These are phyloP conservation scores for Prunus padus DNA, from an alignment of 306 rosid genomes.

Conservation along the genomic window DNA sequence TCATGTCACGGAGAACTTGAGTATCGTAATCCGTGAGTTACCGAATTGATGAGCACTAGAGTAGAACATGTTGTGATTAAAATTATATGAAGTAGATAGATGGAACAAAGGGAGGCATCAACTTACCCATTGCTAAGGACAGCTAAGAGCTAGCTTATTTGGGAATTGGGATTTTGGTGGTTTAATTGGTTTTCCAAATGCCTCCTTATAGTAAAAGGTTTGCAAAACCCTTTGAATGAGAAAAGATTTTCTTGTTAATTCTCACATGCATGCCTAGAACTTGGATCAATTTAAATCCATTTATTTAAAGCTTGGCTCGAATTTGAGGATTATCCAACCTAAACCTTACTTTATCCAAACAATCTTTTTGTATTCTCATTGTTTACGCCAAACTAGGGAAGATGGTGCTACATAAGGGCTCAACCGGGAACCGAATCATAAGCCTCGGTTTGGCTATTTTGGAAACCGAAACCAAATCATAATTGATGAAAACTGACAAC, in stretches of 20 bases:
- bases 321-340: background rate
- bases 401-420: no score
- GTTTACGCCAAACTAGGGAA: background rate
- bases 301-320: conserved; percentile 15
- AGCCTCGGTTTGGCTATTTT: no score
- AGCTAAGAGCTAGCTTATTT: no score
- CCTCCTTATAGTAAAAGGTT: background rate
- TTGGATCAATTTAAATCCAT: background rate
- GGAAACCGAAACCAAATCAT: no score
- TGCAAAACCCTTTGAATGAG: background rate
- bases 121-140: conserved; percentile 26
- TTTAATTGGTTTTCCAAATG: conserved; percentile 5
- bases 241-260: background rate
- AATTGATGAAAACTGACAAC: no score
- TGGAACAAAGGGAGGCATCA: background rate
- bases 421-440: no score
- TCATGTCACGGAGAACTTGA: conserved; percentile 30
- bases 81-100: conserved; percentile 18
- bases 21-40: conserved; percentile 34
- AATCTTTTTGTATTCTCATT: conserved; percentile 1
- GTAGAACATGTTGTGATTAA: conserved; percentile 10
- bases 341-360: background rate
- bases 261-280: conserved; percentile 40
- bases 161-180: background rate
- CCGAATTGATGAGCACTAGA: conserved; percentile 18